Conservation (phyloP, 495 filamentous ascomycete species). For the Corynascus novoguineensis region DNA sequence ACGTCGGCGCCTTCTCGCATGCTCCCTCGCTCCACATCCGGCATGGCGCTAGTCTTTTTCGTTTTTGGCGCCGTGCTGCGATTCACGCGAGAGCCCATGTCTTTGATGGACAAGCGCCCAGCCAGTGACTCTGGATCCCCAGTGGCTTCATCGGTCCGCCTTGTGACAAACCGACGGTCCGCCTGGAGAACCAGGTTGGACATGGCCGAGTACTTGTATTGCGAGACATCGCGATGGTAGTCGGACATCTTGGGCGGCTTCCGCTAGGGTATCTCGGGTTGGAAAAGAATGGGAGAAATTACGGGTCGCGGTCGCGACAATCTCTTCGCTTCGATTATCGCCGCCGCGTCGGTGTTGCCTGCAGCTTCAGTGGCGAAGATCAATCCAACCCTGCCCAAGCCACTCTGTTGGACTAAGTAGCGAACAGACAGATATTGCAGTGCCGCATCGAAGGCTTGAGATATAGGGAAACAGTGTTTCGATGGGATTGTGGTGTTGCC, state of each 20-base stretch:
- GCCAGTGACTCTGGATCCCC: conserved; percentile 97
- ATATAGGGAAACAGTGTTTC: not conserved
- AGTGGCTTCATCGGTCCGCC: conserved; percentile 87
- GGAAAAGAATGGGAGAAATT: not conserved
- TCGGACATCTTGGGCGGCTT: conserved; percentile 62
- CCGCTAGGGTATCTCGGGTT: conserved; percentile 3
- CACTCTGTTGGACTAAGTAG: conserved; percentile 17
- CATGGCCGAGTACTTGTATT: conserved; percentile 99
- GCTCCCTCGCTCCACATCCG: conserved; percentile 66
- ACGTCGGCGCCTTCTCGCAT: conserved; percentile 84
- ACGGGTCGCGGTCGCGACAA: not conserved
- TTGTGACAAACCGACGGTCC: conserved; percentile 90
- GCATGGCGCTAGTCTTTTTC: conserved; percentile 61
- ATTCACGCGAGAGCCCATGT: conserved; percentile 84
- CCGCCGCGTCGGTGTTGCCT: conserved; percentile 12
- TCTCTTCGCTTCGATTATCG: not conserved
- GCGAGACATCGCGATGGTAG: conserved; percentile 79
- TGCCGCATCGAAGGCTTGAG: conserved; percentile 20
- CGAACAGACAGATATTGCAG: not conserved
- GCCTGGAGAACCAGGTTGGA: conserved; percentile 99
- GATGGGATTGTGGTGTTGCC: conserved; percentile 1
- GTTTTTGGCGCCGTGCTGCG: conserved; percentile 75
- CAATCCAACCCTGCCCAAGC: conserved; percentile 20
- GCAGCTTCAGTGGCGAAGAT: conserved; percentile 7
- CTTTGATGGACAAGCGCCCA: conserved; percentile 82